Percentiles rank a stretch among this genome's conserved stretches.
phyloP scores from a whole-genome alignment of 306 rosid genomes.

The Crotalaria pallida region DNA sequence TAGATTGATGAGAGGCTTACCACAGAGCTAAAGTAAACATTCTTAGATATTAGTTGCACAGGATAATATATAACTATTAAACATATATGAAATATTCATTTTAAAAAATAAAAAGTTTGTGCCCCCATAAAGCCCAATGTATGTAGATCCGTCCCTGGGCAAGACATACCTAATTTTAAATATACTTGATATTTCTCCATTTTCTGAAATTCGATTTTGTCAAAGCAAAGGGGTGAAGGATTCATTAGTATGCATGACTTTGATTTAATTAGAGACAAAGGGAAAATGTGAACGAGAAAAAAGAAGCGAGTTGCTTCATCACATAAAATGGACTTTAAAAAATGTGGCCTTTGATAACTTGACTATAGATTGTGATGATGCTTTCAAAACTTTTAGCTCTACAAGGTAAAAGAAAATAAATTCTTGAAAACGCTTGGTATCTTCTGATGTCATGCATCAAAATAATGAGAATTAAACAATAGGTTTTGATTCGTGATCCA shows the following conservation, averaged over 20 bases:
- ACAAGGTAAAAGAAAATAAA: background rate
- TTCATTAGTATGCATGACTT: background rate
- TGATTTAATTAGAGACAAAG: background rate
- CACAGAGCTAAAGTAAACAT: too few species aligned
- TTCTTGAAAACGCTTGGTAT: conserved; percentile 9
- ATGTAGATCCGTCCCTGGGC: too few species aligned
- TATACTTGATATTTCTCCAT: too few species aligned
- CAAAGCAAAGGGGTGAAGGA: too few species aligned
- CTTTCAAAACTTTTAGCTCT: background rate
- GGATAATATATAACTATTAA: too few species aligned
- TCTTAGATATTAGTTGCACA: too few species aligned
- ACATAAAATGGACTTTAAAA: background rate
- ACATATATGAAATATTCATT: too few species aligned
- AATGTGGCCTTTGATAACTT: background rate
- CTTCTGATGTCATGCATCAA: background rate
- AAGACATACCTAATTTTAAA: too few species aligned
- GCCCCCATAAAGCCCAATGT: too few species aligned
- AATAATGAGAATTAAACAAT: background rate
- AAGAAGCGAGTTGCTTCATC: background rate
- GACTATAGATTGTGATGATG: background rate
- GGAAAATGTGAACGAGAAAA: background rate
- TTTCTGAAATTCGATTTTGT: too few species aligned
- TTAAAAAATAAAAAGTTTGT: too few species aligned
- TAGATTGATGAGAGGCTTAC: too few species aligned
- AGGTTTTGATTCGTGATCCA: conserved; percentile 5